phyloP scores from a whole-genome alignment of 108 stramenopile species.

The Parmales sp. region DNA sequence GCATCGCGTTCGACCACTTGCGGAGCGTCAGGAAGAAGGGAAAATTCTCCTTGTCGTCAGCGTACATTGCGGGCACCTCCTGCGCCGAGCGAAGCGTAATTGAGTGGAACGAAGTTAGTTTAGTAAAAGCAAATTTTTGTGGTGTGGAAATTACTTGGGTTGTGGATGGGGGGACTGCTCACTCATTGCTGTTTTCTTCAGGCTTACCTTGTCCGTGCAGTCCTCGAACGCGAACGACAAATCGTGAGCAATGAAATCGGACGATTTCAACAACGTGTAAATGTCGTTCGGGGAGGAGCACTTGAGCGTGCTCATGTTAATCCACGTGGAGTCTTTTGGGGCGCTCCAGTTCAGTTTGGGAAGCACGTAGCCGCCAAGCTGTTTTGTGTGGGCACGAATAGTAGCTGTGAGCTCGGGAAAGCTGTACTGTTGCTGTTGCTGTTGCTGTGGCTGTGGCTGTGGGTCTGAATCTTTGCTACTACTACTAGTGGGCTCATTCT shows the following conservation, averaged over 20 bases:
- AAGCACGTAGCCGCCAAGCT: slow-evolving; percentile 43
- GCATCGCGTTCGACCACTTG: slow-evolving; percentile 60
- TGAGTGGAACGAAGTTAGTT: slow-evolving; percentile 74
- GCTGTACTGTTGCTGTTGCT: slow-evolving; percentile 17
- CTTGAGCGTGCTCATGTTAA: slow-evolving; percentile 75
- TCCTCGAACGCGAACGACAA: slow-evolving; percentile 62
- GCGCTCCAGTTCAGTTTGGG: slow-evolving; percentile 85
- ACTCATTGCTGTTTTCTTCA: background rate
- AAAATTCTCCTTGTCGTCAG: background rate
- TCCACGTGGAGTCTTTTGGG: slow-evolving; percentile 85
- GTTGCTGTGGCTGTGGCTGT: too few relatives aligned
- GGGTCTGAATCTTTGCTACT: slow-evolving; percentile 36
- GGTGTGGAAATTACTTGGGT: background rate
- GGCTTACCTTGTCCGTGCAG: slow-evolving; percentile 11
- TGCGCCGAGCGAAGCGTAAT: background rate
- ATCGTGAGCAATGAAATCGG: slow-evolving; percentile 77
- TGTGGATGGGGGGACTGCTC: background rate
- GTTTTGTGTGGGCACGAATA: slow-evolving; percentile 36
- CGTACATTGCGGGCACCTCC: slow-evolving; percentile 40
- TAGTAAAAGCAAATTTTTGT: slow-evolving; percentile 57
- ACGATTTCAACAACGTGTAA: slow-evolving; percentile 80
- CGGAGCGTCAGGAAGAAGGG: too few relatives aligned
- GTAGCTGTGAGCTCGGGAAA: slow-evolving; percentile 43
- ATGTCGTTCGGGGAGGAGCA: slow-evolving; percentile 78
- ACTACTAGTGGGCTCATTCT: slow-evolving; percentile 25